These are phyloP conservation scores for Leishmania guyanensis DNA, from an alignment of 208 protist genomes.

Conservation along the genomic window DNA sequence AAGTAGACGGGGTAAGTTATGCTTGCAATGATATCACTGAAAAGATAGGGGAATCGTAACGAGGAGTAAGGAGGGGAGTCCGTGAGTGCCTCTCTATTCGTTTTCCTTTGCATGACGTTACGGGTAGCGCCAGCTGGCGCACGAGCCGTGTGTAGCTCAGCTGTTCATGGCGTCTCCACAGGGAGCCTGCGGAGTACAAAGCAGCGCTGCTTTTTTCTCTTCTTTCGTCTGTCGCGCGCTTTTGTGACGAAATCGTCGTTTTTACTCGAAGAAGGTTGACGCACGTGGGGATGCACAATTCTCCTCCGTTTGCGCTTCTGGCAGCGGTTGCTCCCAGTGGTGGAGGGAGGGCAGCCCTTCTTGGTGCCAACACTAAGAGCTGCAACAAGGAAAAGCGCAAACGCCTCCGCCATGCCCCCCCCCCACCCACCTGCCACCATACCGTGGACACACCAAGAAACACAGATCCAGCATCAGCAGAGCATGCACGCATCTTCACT, in stretches of 20 bases:
- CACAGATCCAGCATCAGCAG: slow-evolving; percentile 8
- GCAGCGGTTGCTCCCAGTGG: not conserved
- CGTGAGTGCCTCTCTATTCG: no score
- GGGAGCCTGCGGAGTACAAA: no score
- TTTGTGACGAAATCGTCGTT: not conserved
- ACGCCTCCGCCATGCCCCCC: no score
- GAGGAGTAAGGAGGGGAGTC: slow-evolving; percentile 7
- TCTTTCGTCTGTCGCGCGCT: not conserved
- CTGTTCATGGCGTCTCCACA: not conserved
- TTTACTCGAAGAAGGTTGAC: not conserved
- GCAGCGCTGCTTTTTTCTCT: not conserved
- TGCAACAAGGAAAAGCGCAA: not conserved
- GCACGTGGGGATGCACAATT: not conserved
- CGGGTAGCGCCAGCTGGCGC: no score
- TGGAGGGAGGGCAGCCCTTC: not conserved
- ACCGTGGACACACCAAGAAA: not conserved
- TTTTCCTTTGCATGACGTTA: no score
- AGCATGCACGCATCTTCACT: not conserved
- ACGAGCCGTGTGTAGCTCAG: not conserved
- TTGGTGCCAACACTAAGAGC: not conserved
- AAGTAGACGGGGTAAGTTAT: not conserved
- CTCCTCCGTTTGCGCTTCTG: not conserved
- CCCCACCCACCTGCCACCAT: not conserved
- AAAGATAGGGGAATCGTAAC: not conserved
- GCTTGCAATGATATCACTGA: not conserved